Base-by-base conservation (phyloP, 1,139 yeast genomes). In the Sugiyamaella paludigena region DNA sequence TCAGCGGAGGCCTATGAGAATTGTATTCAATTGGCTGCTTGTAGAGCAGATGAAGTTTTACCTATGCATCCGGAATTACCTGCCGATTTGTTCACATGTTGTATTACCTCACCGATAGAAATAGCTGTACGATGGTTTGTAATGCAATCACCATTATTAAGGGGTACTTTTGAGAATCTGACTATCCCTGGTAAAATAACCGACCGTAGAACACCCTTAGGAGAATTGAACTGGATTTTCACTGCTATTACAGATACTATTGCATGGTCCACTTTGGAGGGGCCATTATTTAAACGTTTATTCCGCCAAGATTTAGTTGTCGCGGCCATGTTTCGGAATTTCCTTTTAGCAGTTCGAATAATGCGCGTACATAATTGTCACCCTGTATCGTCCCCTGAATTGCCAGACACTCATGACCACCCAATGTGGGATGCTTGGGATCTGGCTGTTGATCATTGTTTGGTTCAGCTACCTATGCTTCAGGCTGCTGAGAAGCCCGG, bases 401-500 rank as follows among this genome's bases (percentile, higher is more conserved):
- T 92, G 36, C 98, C 98, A 0, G 91, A 88, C 50, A 73, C 81
- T 9, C 80, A 87, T 46, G 78, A 79, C 55, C 98, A 94, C 64
- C 82, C 95, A 10, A 85, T 92, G 88, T 92, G 99, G 99, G 95
- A 89, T 55, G 84, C 97, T 0, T 92, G 98, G 98, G 98, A 94
- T 64, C 73, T 92, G 61, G 98, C 98, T 0, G 85, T 92, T 43
- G 98, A 92, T 66, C 97, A 92, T 63, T 95, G 95, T 1, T 73
- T 94, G 48, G 80, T 88, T 7, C 77, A 73, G 53, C 56, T 73
- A 19, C 72, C 74, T 2, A 59, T 62, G 26, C 58, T 70, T 8
- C 64, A 61, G 42, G 67, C 68, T 7, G 68, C 73, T 1, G 15
- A 36, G 5, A 68, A 64, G 35, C 61, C 63, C 28, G 53, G 55